Base-by-base conservation (phyloP, 106 monocot species). In the Cymbidium sinense region DNA sequence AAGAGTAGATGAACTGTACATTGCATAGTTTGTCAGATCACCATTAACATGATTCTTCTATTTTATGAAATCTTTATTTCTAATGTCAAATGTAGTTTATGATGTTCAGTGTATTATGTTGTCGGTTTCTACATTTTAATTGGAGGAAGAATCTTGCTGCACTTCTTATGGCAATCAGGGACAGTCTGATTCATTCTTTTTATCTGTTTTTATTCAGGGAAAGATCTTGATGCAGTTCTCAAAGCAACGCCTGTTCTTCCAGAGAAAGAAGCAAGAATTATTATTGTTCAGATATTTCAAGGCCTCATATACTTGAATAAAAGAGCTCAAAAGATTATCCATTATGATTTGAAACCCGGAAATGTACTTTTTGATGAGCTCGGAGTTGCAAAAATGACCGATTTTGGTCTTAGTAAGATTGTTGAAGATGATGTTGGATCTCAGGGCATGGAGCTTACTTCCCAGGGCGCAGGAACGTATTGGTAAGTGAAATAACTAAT, bases 341-440 rank as follows among this genome's bases (percentile, higher is more conserved):
- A 99, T 79, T 99, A 94, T 85, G 98, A 99, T 84, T 83, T 99
- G 80, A 99, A 99, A 58, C 98, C 98, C 64, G 98, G 98, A 25
- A 99, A 99, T 89, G 98, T 99, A 51, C 88, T 99, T 11, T 99
- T 99, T 85, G 92, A 99, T 81, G 98, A 94, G 81, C 75, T 92
- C 70, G 98, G 98, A 77, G 79, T 89, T 72, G 92, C 92, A 67
- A 99, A 99, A 83, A 82, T 99, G 73, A 99, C 98, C 27, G 98
- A 99, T 90, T 99, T 99, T 92, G 98, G 98, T 28, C 94, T 99
- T 73, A 99, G 98, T 85, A 99, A 99, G 82, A 99, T 99, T 81
- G 92, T 99, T 75, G 94, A 94, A 34, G 83, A 94, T 83, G 88
- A 94, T 82, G 94, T 90, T 70, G 98, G 98, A 41, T 94, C 98